A percentile compares a stretch with the other conserved stretches of the same genome.
These are phyloP conservation scores for Leishmania aethiopica DNA, from an alignment of 208 protist species.

Conservation along the genomic window DNA sequence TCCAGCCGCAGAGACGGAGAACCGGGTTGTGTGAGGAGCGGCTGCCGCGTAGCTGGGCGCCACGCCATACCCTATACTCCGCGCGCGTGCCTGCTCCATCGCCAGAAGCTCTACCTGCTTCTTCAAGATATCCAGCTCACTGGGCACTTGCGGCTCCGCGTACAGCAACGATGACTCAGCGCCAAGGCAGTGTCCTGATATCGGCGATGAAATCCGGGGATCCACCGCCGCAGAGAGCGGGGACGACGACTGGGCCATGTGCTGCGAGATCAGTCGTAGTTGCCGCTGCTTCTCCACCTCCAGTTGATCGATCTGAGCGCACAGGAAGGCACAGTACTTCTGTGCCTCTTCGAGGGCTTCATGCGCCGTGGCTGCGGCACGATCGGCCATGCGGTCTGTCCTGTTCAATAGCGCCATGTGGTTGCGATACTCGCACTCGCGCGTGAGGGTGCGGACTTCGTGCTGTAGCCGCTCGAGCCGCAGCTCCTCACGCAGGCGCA, in stretches of 20 bases:
- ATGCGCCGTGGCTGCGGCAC: conserved; percentile 28
- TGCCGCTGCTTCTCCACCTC: conserved; percentile 39
- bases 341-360: conserved; percentile 45
- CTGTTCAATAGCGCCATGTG: conserved; percentile 31
- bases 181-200: background rate
- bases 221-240: background rate
- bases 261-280: conserved; percentile 26
- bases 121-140: conserved; percentile 53
- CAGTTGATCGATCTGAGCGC: conserved; percentile 27
- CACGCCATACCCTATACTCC: conserved; percentile 15
- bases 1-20: background rate
- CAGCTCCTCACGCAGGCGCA: conserved; percentile 39
- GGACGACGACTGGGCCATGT: background rate
- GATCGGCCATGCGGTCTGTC: conserved; percentile 30
- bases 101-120: conserved; percentile 55
- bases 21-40: background rate
- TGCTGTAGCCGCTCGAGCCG: conserved; percentile 50
- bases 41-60: background rate
- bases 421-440: conserved; percentile 48
- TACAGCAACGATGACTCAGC: background rate
- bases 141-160: conserved; percentile 20
- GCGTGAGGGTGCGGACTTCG: conserved; percentile 47
- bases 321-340: conserved; percentile 36
- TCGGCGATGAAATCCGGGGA: conserved; percentile 6
- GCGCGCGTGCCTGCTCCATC: conserved; percentile 51